Base-by-base conservation (phyloP, 176 grass and related monocot genomes). In the Cenchrus purpureus region DNA sequence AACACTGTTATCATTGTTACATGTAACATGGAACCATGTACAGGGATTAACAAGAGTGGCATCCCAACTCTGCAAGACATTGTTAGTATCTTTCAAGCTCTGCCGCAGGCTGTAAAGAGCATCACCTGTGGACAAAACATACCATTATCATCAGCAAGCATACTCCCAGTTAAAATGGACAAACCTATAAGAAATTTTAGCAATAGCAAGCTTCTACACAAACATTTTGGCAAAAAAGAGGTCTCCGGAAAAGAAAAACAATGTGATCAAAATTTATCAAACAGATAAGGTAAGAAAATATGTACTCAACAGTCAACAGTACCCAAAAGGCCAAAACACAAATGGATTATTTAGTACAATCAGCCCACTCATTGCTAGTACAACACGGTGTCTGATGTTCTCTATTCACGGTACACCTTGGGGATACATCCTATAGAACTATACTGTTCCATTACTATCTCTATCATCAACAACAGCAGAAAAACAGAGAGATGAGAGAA, bases 1-100 rank as follows among this genome's bases (percentile, higher is more conserved):
- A 54, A 95, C 93, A 77, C 83, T 77, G 84, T 90, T 92, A 73
- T 92, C 88, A 12, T 58, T 88, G 84, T 92, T 92, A 73, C 93
- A 95, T 6, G 90, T 92, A 60, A 95, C 90, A 71, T 92, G 93
- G 83, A 95, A 95, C 93, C 90, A 95, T 80, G 93, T 95, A 78
- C 93, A 95, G 1, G 90, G 90, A 79, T 92, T 95, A 59, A 92
- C 90, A 20, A 95, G 90, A 55, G 90, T 90, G 61, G 86, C 65
- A 67, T 95, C 93, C 93, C 93, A 95, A 55, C 93, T 95, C 79
- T 95, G 90, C 62, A 95, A 76, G 29, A 92, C 93, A 71, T 86
- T 90, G 59, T 71, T 83, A 43, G 85, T 65, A 79, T 92, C 93
- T 74, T 73, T 90, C 73, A 95, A 92, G 60, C 87, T 92, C 61